Evolutionary conservation across 495 filamentous ascomycete species (phyloP), one percentile per base, ranked within the genome.

Genomic region (Amphirosellinia nigrospora): DNA sequence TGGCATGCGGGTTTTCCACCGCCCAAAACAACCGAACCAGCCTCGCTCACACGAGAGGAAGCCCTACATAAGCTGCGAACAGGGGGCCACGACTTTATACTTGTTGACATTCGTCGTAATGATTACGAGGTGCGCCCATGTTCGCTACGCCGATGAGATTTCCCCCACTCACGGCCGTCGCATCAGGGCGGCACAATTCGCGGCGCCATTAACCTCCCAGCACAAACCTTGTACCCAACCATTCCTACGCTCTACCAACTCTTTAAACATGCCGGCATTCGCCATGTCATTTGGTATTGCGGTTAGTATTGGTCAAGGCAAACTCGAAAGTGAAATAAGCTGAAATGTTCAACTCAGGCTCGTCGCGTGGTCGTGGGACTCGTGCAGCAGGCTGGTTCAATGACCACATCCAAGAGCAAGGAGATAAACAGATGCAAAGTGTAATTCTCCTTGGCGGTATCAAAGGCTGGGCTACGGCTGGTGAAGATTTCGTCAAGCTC

Each of bases 171-270:
- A 64, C 55, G 1, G 23, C 39, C n/a, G 26, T 55, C 56, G 39
- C 39, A 64, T 30, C 38, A 91, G 88, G 91, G 91, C 34, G 91
- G 91, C 23, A 91, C 89, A 1, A 91, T 93, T 64, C 82, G 79
- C 43, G 85, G 85, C 13, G 91, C 90, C 8, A 80, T 93, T 76
- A 93, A 93, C 74, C 84, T 93, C 5, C 91, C 91, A 0, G 90
- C 90, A 0, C 90, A 93, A 72, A 89, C 83, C 71, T 79, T 93
- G 0, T 88, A 87, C 64, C 84, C 84, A 0, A 86, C 85, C 4
- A 77, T 92, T 0, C 85, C 89, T 0, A 78, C 85, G 0, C 61
- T 93, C 13, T 90, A 91, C 72, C 73, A 73, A 7, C 62, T 91
- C 19, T 81, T 91, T 58, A 80, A 79, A 23, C 79, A 75, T 6